Evolutionary conservation across 768 basidiomycete genomes (phyloP).

Genomic region (Suillus cothurnatus): DNA sequence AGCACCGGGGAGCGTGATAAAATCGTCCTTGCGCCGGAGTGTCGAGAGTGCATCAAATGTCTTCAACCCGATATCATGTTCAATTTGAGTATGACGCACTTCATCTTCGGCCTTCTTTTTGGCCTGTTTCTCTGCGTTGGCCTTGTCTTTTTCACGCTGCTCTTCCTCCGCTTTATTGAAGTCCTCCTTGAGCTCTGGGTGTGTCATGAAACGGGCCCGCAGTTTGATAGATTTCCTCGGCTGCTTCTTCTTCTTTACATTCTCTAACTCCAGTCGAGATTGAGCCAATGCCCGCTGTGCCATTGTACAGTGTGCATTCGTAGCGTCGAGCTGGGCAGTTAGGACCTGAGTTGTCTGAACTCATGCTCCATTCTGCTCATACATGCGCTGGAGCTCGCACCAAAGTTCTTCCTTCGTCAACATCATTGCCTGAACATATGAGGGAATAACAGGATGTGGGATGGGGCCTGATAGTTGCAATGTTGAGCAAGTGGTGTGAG

Average conservation of each 20-base stretch:
- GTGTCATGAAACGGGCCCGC: not conserved
- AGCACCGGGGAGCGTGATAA: not conserved
- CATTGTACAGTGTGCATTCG: constrained; percentile 1
- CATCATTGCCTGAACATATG: not conserved
- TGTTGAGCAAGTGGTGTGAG: not conserved
- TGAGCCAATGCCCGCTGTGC: not conserved
- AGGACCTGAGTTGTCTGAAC: not conserved
- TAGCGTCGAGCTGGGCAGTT: not conserved
- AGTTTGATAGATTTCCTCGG: too few species aligned
- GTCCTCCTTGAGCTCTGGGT: constrained; percentile 2
- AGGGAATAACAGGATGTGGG: not conserved
- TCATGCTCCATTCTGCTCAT: not conserved
- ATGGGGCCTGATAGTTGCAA: not conserved
- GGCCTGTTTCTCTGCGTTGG: not conserved
- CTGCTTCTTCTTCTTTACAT: not conserved
- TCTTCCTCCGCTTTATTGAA: constrained; percentile 1
- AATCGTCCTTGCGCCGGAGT: not conserved
- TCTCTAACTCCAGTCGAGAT: too few species aligned
- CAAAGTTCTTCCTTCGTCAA: constrained; percentile 3
- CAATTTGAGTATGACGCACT: not conserved
- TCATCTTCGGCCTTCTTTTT: not conserved
- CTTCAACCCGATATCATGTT: not conserved
- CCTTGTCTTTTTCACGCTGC: constrained; percentile 2
- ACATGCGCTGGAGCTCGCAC: constrained; percentile 2
- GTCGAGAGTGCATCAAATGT: constrained; percentile 1